These are phyloP conservation scores for Grosmannia clavigera DNA, from an alignment of 2,329 filamentous ascomycete genomes.

Conservation along the genomic window DNA sequence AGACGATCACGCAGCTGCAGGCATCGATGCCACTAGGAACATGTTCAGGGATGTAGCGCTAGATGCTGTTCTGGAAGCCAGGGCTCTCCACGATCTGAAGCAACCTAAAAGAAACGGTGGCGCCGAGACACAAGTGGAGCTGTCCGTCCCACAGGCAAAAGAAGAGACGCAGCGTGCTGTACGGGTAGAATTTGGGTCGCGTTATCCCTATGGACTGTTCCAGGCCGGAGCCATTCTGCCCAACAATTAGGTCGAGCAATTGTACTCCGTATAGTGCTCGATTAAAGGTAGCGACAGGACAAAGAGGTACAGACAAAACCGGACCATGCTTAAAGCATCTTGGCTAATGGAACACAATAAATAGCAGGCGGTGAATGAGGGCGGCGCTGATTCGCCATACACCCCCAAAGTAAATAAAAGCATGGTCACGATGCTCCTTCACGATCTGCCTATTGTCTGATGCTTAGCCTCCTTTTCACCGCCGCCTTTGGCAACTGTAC, in stretches of 20 bases:
- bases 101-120: not conserved
- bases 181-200: not conserved
- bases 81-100: not conserved
- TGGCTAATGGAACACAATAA: not conserved
- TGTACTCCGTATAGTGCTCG: not conserved
- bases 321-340: not conserved
- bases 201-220: not conserved
- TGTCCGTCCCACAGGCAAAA: not conserved
- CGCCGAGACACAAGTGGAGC: not conserved
- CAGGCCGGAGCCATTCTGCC: not conserved
- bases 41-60: not conserved
- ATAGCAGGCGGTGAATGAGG: not conserved
- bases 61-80: not conserved
- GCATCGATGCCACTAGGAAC: not conserved
- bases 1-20: not conserved
- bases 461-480: not conserved
- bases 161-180: too few relatives aligned
- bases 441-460: not conserved
- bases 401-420: not conserved
- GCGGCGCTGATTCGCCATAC: not conserved
- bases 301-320: not conserved
- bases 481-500: not conserved
- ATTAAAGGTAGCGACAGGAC: not conserved
- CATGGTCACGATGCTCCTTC: not conserved
- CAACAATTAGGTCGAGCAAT: not conserved